Evolutionary conservation across 2,329 filamentous ascomycete species (phyloP).

Genomic region (Calonectria fujianensis): DNA sequence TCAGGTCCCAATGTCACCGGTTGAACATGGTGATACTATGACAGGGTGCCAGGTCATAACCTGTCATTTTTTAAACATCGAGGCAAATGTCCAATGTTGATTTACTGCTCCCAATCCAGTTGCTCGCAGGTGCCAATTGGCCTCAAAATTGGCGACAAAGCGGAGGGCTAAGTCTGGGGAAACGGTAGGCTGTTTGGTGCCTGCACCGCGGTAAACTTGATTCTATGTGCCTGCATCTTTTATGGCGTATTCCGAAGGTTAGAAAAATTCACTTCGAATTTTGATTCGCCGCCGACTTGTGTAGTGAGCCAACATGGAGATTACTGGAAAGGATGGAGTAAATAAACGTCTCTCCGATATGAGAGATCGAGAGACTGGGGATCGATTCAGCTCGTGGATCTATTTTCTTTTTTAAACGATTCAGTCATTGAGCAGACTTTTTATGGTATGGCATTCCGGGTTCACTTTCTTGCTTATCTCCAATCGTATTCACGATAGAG

Average conservation of each 20-base stretch:
- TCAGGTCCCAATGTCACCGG: not conserved
- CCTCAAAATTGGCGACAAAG: no score
- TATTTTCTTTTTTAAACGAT: not conserved
- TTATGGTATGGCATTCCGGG: not conserved
- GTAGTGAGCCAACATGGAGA: not conserved
- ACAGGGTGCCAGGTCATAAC: no score
- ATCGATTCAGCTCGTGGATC: not conserved
- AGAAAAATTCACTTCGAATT: not conserved
- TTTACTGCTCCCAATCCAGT: no score
- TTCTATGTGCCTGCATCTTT: not conserved
- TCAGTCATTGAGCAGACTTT: not conserved
- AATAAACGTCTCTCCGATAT: not conserved
- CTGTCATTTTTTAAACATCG: no score
- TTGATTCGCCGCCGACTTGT: not conserved
- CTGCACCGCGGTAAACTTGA: not conserved
- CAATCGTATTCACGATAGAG: not conserved
- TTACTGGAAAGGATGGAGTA: no score
- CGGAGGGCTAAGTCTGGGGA: no score
- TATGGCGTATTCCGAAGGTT: no score
- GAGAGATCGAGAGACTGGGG: not conserved
- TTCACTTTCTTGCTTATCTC: not conserved
- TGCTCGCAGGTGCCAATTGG: no score
- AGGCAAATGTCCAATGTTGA: no score
- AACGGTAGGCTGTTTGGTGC: not conserved
- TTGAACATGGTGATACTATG: no score